phyloP scores from a whole-genome alignment of 352 stramenopile species.

The Phytophthora citrophthora region DNA sequence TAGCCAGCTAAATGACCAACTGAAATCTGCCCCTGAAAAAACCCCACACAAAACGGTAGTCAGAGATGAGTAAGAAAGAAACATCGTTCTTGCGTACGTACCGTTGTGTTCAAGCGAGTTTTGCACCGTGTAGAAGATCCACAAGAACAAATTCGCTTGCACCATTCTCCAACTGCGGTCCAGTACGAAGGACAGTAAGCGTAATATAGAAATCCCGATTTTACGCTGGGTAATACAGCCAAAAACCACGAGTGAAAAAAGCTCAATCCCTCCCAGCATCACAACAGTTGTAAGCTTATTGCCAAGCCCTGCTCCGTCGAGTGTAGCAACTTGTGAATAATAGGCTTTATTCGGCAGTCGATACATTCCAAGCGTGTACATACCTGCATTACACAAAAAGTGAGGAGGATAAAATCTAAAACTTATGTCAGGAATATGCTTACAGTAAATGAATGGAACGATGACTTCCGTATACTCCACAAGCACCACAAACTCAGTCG shows the following conservation, averaged over 20 bases:
- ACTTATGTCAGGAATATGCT: neutral
- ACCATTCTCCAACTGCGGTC: slow-evolving; percentile 11
- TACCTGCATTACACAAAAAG: neutral
- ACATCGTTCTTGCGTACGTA: neutral
- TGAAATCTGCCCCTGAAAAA: slow-evolving; percentile 7
- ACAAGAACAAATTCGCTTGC: slow-evolving; percentile 11
- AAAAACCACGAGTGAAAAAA: slow-evolving; percentile 2
- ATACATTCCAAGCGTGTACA: slow-evolving; percentile 5
- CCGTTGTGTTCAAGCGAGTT: slow-evolving; percentile 13
- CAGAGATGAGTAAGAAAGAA: neutral
- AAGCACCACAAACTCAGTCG: slow-evolving; percentile 10
- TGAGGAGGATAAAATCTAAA: neutral
- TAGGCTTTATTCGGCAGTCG: slow-evolving; percentile 5
- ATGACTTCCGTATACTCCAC: slow-evolving; percentile 13
- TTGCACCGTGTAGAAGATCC: slow-evolving; percentile 17
- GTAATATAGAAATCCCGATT: slow-evolving; percentile 6
- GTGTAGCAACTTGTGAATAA: slow-evolving; percentile 2
- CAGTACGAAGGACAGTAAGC: slow-evolving; percentile 3
- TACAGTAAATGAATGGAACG: slow-evolving; percentile 14
- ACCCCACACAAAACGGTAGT: neutral
- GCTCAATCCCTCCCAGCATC: neutral
- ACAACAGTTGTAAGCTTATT: neutral
- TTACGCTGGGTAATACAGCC: slow-evolving; percentile 5
- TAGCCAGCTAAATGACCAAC: slow-evolving; percentile 12
- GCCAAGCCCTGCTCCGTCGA: neutral